Evolutionary conservation across 352 stramenopile genomes (phyloP).

Genomic region (Halophytophthora polymorphica): DNA sequence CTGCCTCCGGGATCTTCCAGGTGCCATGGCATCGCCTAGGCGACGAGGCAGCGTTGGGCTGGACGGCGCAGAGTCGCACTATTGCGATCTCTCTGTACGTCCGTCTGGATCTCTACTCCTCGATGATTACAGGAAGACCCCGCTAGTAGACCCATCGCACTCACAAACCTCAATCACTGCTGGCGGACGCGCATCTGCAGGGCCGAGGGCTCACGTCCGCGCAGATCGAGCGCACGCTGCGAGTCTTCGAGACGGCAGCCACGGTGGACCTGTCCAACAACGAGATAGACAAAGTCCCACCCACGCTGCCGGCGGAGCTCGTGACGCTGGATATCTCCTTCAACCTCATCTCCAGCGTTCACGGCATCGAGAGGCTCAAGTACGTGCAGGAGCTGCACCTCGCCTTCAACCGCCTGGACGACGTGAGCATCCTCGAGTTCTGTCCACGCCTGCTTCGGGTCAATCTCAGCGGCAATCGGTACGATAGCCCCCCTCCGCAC

Average conservation of each 20-base stretch:
- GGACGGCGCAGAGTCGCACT: constrained; percentile 55
- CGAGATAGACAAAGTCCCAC: constrained; percentile 58
- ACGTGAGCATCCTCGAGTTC: constrained; percentile 64
- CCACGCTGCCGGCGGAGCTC: constrained; percentile 40
- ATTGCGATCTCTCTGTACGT: constrained; percentile 63
- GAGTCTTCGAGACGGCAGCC: constrained; percentile 60
- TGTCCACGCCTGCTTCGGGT: constrained; percentile 53
- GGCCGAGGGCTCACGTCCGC: constrained; percentile 46
- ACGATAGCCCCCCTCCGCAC: neutral
- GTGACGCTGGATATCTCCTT: constrained; percentile 69
- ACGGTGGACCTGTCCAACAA: constrained; percentile 77
- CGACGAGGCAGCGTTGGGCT: constrained; percentile 43
- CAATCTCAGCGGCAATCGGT: constrained; percentile 76
- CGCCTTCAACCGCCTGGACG: constrained; percentile 59
- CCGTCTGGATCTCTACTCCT: neutral
- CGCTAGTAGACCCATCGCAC: too few relatives aligned
- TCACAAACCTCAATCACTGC: neutral
- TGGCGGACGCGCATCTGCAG: constrained; percentile 20
- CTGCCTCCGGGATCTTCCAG: neutral
- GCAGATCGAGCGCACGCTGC: constrained; percentile 61
- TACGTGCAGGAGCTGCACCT: constrained; percentile 65
- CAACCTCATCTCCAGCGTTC: constrained; percentile 43
- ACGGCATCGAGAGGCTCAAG: constrained; percentile 60
- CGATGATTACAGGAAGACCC: neutral
- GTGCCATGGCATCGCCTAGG: constrained; percentile 21